phyloP scores from a whole-genome alignment of 148 eudicot species.

The Rhododendron kiyosumense region DNA sequence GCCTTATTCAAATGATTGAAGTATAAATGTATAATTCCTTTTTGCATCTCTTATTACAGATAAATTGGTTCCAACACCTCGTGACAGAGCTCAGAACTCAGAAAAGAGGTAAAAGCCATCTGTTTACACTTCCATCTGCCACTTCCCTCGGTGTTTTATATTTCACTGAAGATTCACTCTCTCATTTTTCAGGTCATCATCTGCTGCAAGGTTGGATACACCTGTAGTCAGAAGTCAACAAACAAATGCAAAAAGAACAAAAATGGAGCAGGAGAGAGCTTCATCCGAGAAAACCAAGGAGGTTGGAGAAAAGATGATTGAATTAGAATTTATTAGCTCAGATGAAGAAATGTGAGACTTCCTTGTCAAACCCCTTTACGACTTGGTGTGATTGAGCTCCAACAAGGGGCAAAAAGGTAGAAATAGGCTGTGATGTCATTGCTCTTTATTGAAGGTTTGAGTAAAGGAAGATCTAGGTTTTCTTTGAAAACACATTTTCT shows the following conservation, averaged over 20 bases:
- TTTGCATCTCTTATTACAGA: constrained; percentile 24
- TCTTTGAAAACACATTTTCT: background rate
- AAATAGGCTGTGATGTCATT: background rate
- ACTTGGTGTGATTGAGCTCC: background rate
- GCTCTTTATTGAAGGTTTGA: background rate
- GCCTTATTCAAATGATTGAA: background rate
- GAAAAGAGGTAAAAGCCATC: constrained; percentile 42
- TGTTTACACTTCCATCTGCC: background rate
- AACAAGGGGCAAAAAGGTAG: background rate
- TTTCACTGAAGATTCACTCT: background rate
- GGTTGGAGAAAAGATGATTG: constrained; percentile 62
- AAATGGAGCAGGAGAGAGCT: constrained; percentile 32
- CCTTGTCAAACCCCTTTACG: background rate
- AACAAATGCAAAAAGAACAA: constrained; percentile 54
- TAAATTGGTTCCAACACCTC: constrained; percentile 30
- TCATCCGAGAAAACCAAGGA: constrained; percentile 31
- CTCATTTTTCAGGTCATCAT: constrained; percentile 23
- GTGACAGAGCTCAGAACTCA: constrained; percentile 27
- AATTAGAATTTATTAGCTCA: constrained; percentile 69
- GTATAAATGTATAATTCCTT: background rate
- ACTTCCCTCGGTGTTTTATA: background rate
- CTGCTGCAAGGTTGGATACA: constrained; percentile 26
- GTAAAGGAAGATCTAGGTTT: background rate
- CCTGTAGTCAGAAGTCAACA: constrained; percentile 29
- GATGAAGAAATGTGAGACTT: constrained; percentile 61